phyloP scores from a whole-genome alignment of 78 protist species.

The Dictyostelium capitatum region DNA sequence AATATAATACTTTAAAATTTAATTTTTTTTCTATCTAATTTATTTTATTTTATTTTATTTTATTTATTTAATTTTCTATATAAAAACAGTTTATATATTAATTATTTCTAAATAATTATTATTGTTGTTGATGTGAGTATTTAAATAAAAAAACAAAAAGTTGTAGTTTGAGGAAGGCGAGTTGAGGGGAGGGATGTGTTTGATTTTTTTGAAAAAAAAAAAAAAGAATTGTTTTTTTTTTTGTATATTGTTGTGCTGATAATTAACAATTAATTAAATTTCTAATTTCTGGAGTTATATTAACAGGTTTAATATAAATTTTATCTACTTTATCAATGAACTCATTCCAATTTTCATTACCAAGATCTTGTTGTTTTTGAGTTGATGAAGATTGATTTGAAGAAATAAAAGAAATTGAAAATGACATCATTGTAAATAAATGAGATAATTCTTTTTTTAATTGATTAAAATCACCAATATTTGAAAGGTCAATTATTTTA shows the following conservation, averaged over 20 bases:
- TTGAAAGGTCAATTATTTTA: constrained; percentile 2
- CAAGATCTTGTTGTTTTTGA: not conserved
- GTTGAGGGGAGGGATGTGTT: too few species aligned
- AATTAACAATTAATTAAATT: constrained; percentile 18
- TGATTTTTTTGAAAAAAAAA: too few species aligned
- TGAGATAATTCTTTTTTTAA: not conserved
- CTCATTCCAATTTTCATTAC: constrained; percentile 6
- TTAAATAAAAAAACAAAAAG: too few species aligned
- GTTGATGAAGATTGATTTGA: not conserved
- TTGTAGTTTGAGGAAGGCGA: too few species aligned
- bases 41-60: not conserved
- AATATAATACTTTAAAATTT: too few species aligned
- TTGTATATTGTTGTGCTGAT: too few species aligned
- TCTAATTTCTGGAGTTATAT: constrained; percentile 39
- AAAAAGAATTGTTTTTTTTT: too few species aligned
- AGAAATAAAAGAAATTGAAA: not conserved
- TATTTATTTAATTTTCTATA: not conserved
- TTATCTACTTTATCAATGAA: not conserved
- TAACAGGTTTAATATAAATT: constrained; percentile 4
- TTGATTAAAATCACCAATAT: not conserved
- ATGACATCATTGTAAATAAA: constrained; percentile 19
- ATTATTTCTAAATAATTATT: constrained; percentile 11
- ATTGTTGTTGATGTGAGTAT: not conserved
- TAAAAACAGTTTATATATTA: not conserved
- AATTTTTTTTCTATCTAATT: too few species aligned